phyloP scores from a whole-genome alignment of 1,284 basidiomycete genomes.

The Trichosporon ovoides region DNA sequence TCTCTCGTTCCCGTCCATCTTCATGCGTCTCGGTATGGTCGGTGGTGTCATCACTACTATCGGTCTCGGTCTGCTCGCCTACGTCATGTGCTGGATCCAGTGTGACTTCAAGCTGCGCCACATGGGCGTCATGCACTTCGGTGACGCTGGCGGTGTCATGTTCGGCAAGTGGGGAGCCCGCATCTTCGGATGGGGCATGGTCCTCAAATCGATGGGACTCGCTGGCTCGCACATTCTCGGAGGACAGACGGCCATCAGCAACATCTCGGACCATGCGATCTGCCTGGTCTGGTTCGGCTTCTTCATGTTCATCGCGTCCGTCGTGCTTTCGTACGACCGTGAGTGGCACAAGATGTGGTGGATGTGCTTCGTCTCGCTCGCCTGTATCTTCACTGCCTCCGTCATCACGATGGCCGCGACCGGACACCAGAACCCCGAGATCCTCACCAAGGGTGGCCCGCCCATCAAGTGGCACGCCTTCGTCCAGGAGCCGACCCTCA shows the following conservation, averaged over 20 bases:
- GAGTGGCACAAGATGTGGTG: constrained; percentile 35
- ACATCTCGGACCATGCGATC: constrained; percentile 34
- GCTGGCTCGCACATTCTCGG: constrained; percentile 42
- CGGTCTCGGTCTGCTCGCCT: constrained; percentile 32
- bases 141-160: constrained; percentile 40
- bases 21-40: constrained; percentile 38
- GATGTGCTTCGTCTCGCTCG: constrained; percentile 35
- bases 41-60: constrained; percentile 38
- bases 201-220: constrained; percentile 31
- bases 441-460: constrained; percentile 21
- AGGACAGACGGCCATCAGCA: constrained; percentile 36
- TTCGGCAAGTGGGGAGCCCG: constrained; percentile 37
- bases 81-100: constrained; percentile 39
- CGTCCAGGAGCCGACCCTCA: constrained; percentile 31
- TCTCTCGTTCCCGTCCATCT: constrained; percentile 42
- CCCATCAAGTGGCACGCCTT: constrained; percentile 35
- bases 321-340: constrained; percentile 30
- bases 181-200: constrained; percentile 28
- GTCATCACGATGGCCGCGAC: constrained; percentile 37
- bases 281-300: constrained; percentile 40
- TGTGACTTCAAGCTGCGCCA: constrained; percentile 43
- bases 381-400: constrained; percentile 33
- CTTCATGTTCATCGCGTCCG: constrained; percentile 32
- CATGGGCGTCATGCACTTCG: constrained; percentile 43
- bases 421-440: constrained; percentile 27